Base-by-base conservation (phyloP, 495 filamentous ascomycete species). In the Aspergillus asperescens region DNA sequence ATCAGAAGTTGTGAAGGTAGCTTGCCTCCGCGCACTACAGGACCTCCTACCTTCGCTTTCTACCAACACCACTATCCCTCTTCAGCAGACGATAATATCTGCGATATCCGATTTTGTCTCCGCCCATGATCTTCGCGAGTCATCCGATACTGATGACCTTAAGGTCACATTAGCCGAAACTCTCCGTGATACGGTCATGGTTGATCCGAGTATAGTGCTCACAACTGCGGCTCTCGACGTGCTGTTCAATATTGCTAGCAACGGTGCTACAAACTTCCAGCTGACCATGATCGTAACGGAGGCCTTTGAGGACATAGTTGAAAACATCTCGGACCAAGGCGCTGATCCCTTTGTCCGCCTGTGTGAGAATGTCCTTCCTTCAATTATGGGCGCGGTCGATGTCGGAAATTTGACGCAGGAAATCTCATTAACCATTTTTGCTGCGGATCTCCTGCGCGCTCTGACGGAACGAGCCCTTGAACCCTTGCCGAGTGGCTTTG, bases 161-260 rank as follows among this genome's bases (percentile, higher is more conserved):
- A 80, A 96, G 50, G 87, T 94, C 7, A 91, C 90, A 1, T 71
- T 98, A 19, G 85, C 91, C 4, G 93, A 98, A 65, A 90, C 90
- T 1, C 76, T 98, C 10, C 81, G 90, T 34, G 82, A 88, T 54
- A 85, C 86, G 19, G 92, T 96, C 58, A 81, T 82, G 62, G 76
- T 92, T 48, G 84, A 96, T 49, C 75, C 88, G 5, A 69, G 72
- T 8, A 79, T 91, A 34, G 86, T 86, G 23, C 72, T 96, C 52
- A 82, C 80, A 15, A 81, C 83, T 28, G 72, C 77, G 31, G 85
- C 87, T 22, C 74, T 96, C 20, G 88, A 96, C 62, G 74, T 96
- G 27, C 80, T 97, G 28, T 96, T 98, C 68, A 82, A 83, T 32
- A 78, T 98, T 56, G 93, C 88, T 34, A 90, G 85, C 63, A 86